Percentiles rank a stretch among this genome's conserved stretches.
Evolutionary conservation across 495 filamentous ascomycete genomes (phyloP).

Genomic region (Neurospora tetrasperma): DNA sequence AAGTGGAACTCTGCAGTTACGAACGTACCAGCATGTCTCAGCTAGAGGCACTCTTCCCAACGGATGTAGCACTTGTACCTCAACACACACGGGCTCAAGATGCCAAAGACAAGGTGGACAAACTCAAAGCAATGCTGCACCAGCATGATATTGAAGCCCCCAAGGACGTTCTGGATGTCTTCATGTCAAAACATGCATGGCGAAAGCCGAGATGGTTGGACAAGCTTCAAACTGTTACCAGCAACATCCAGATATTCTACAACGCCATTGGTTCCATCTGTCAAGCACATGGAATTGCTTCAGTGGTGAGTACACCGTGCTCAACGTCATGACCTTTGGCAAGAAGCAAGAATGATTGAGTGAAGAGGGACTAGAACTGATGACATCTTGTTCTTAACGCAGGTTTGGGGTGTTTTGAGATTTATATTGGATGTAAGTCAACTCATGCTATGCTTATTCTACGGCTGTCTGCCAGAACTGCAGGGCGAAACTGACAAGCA

Average conservation of each 20-base stretch:
- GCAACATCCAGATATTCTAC: neutral
- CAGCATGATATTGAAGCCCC: neutral
- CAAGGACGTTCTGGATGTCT: neutral
- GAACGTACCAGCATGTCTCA: neutral
- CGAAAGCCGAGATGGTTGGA: neutral
- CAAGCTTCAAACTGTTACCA: neutral
- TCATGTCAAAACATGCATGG: neutral
- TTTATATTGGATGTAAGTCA: neutral
- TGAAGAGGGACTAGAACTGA: neutral
- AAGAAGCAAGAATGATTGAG: neutral
- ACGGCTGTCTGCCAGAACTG: neutral
- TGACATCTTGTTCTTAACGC: neutral
- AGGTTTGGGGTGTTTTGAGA: neutral
- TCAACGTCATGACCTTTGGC: neutral
- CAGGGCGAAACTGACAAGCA: neutral
- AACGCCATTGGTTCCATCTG: neutral
- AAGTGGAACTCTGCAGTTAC: too few relatives aligned
- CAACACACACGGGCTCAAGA: neutral
- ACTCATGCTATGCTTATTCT: neutral
- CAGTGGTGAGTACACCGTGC: neutral
- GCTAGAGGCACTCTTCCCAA: neutral
- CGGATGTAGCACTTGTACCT: neutral
- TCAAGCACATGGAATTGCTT: neutral
- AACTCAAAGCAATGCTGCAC: neutral
- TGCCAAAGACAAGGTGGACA: neutral